Evolutionary conservation across 2,329 filamentous ascomycete genomes (phyloP).

Genomic region (Paraphaeosphaeria sporulosa): DNA sequence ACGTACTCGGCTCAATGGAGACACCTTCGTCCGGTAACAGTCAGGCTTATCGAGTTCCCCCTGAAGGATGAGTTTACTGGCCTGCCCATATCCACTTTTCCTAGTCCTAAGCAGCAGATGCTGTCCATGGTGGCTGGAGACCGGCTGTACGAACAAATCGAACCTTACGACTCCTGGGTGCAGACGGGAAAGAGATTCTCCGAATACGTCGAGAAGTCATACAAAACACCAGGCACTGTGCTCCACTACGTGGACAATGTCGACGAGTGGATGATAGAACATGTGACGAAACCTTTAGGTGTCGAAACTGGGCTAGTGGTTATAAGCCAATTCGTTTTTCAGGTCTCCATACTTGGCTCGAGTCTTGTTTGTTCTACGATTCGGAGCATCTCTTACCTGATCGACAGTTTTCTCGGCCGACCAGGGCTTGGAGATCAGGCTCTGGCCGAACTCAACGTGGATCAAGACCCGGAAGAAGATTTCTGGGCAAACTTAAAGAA

Average conservation of each 20-base stretch:
- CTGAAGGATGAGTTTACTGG: not conserved
- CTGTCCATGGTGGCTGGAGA: not conserved
- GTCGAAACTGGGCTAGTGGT: not conserved
- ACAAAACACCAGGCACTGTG: not conserved
- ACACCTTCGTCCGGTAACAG: not conserved
- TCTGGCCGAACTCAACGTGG: not conserved
- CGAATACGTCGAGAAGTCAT: not conserved
- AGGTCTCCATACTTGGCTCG: not conserved
- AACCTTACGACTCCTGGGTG: not conserved
- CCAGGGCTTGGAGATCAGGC: not conserved
- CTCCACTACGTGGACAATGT: not conserved
- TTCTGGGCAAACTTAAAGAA: not conserved
- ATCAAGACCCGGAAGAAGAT: not conserved
- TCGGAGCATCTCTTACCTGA: not conserved
- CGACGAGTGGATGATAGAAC: not conserved
- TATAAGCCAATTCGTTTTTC: not conserved
- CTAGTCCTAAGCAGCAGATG: not conserved
- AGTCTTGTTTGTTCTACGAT: not conserved
- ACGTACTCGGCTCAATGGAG: not conserved
- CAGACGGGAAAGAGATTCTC: not conserved
- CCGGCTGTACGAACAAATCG: not conserved
- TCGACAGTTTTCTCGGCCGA: not conserved
- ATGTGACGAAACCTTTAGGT: not conserved
- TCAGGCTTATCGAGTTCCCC: not conserved
- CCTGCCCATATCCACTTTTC: not conserved